Percentiles rank a stretch among this genome's conserved stretches.
These are phyloP conservation scores for Fagus sylvatica DNA, from an alignment of 306 rosid genomes.

Conservation along the genomic window DNA sequence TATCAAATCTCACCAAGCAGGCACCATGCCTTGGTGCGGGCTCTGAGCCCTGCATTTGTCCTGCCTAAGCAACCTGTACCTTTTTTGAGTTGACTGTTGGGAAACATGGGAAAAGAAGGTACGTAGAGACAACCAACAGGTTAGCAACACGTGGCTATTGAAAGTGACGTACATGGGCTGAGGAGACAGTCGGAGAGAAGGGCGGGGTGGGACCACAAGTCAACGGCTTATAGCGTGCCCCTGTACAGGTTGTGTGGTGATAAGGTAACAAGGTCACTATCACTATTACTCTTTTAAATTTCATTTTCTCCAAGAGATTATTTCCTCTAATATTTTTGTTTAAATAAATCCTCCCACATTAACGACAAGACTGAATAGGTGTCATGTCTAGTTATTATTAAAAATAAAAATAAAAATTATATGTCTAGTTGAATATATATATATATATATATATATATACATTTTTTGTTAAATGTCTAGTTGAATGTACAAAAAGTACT, in stretches of 20 bases:
- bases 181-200: constrained; percentile 46
- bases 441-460: too few species aligned
- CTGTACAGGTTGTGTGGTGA: neutral
- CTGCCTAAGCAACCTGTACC: constrained; percentile 19
- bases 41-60: constrained; percentile 20
- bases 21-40: constrained; percentile 18
- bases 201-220: constrained; percentile 36
- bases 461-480: too few species aligned
- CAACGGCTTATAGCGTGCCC: constrained; percentile 17
- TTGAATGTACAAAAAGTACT: too few species aligned
- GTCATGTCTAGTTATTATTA: too few species aligned
- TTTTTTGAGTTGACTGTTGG: constrained; percentile 17
- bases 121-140: neutral
- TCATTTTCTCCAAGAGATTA: too few species aligned
- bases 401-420: too few species aligned
- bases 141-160: constrained; percentile 25
- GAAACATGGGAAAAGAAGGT: neutral
- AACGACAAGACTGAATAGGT: too few species aligned
- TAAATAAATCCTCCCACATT: too few species aligned
- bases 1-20: constrained; percentile 19
- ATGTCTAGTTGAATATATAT: too few species aligned
- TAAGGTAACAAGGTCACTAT: neutral
- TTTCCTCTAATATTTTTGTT: too few species aligned
- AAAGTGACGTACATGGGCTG: constrained; percentile 39
- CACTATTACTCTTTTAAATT: too few species aligned